These are phyloP conservation scores for Darksidea phi DNA, from an alignment of 495 filamentous ascomycete species.

Conservation along the genomic window DNA sequence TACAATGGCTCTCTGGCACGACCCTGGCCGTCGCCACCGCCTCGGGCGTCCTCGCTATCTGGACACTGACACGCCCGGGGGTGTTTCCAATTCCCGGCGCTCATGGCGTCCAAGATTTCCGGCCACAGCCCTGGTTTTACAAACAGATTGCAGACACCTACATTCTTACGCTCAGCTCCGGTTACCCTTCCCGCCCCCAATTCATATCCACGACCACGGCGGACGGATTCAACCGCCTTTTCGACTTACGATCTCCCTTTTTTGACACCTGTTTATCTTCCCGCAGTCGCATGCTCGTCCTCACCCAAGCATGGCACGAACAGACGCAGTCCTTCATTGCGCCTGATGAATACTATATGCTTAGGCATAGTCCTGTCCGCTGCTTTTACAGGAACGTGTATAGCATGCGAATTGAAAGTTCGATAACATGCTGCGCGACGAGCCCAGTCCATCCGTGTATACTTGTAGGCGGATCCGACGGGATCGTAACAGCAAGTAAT, in stretches of 20 bases:
- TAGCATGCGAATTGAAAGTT: slow-evolving; percentile 40
- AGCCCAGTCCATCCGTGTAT: slow-evolving; percentile 55
- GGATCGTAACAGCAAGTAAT: slow-evolving; percentile 56
- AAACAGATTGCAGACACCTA: slow-evolving; percentile 60
- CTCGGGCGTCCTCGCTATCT: slow-evolving; percentile 62
- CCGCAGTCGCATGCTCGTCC: slow-evolving; percentile 53
- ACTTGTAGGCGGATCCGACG: slow-evolving; percentile 58
- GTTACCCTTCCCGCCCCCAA: slow-evolving; percentile 60
- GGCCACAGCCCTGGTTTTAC: slow-evolving; percentile 55
- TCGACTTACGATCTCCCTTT: slow-evolving; percentile 53
- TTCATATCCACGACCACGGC: slow-evolving; percentile 56
- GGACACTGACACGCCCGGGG: slow-evolving; percentile 45
- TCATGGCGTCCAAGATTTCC: not conserved
- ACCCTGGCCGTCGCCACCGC: slow-evolving; percentile 62
- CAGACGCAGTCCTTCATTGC: slow-evolving; percentile 54
- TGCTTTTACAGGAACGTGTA: slow-evolving; percentile 56
- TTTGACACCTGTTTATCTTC: slow-evolving; percentile 51
- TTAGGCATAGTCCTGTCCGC: slow-evolving; percentile 54
- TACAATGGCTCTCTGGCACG: slow-evolving; percentile 62
- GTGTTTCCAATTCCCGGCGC: slow-evolving; percentile 18
- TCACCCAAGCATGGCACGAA: slow-evolving; percentile 57
- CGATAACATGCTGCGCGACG: slow-evolving; percentile 46
- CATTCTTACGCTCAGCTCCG: slow-evolving; percentile 56
- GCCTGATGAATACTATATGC: slow-evolving; percentile 59
- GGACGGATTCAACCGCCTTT: slow-evolving; percentile 59